Evolutionary conservation across 106 monocot genomes (phyloP).

Genomic region (Phalaenopsis aphrodite): DNA sequence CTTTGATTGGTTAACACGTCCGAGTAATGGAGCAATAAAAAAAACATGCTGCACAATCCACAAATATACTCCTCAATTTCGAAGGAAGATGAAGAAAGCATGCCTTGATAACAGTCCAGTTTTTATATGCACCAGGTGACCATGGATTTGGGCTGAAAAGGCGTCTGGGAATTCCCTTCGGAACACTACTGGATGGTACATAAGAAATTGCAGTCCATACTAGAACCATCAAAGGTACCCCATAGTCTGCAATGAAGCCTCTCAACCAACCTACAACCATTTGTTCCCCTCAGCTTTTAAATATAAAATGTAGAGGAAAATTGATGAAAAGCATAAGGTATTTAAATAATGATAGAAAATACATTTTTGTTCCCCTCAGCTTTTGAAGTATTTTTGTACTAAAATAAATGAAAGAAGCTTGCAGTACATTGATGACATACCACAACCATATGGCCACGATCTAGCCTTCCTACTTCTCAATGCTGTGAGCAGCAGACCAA

Average conservation of each 20-base stretch:
- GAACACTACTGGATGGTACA: constrained; percentile 21
- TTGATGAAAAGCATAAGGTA: too few species aligned
- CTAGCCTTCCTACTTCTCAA: constrained; percentile 74
- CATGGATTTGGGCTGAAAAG: constrained; percentile 49
- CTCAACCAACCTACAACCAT: constrained; percentile 33
- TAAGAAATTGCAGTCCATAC: constrained; percentile 42
- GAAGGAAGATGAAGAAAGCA: neutral
- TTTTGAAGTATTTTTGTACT: neutral
- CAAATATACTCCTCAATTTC: neutral
- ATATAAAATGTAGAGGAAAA: too few species aligned
- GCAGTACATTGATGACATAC: constrained; percentile 12
- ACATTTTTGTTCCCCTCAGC: too few species aligned
- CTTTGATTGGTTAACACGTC: neutral
- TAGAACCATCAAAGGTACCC: constrained; percentile 42
- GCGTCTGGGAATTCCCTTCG: constrained; percentile 35
- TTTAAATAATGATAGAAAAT: too few species aligned
- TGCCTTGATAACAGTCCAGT: constrained; percentile 44
- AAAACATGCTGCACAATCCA: neutral
- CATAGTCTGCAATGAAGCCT: constrained; percentile 36
- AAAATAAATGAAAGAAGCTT: neutral
- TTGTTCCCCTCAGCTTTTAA: too few species aligned
- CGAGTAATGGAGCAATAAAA: neutral
- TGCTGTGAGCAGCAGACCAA: constrained; percentile 73
- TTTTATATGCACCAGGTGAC: constrained; percentile 29
- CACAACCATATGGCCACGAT: constrained; percentile 78